Base-by-base conservation (phyloP, 2,329 filamentous ascomycete species). In the Diaporthe humulicola region DNA sequence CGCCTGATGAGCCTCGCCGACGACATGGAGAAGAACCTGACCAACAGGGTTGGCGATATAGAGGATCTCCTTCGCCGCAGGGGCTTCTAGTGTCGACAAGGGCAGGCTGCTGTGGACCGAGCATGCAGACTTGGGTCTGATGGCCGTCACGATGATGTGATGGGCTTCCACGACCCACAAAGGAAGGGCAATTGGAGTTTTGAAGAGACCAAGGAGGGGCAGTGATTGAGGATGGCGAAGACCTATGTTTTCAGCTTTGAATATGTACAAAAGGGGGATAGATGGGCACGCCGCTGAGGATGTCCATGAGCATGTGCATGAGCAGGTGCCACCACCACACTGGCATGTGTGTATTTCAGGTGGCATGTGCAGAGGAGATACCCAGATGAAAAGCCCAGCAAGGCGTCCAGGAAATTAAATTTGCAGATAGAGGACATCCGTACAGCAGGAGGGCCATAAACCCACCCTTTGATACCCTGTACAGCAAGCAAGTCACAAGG, bases 1-100 rank as follows among this genome's bases (percentile, higher is more conserved):
- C 72, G 74, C 42, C 69, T 74, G 25, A 70, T 74, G 60, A n/a
- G 28, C 4, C 57, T 98, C n/a, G 70, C 54, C 8, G 36, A 48
- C 3, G 72, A 76, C n/a, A 76, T 76, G 74, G 74, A 76, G 30
- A 56, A 52, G 42, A 74, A 64, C 36, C 60, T 76, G 74, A 36
- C 70, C 17, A 52, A 33, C 38, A 74, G 66, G 54, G 38, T 30
- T 57, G 58, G 54, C 1, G 70, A 61, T 22, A 54, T 72, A n/a
- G 70, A 70, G 5, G 66, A 75, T 56, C 38, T 75, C 4, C 48
- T 74, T 10, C 70, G 70, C 25, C 70, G 70, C 22, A 48, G 70
- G 70, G 70, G 70, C 45, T 56, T 36, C 28, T 57, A n/a, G n/a
- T 54, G 58, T 64, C 45, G 28, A 8, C 25, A 38, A 7, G 4